Base-by-base conservation (phyloP, 371 early-diverging fungal species). In the Coemansia sp. region DNA sequence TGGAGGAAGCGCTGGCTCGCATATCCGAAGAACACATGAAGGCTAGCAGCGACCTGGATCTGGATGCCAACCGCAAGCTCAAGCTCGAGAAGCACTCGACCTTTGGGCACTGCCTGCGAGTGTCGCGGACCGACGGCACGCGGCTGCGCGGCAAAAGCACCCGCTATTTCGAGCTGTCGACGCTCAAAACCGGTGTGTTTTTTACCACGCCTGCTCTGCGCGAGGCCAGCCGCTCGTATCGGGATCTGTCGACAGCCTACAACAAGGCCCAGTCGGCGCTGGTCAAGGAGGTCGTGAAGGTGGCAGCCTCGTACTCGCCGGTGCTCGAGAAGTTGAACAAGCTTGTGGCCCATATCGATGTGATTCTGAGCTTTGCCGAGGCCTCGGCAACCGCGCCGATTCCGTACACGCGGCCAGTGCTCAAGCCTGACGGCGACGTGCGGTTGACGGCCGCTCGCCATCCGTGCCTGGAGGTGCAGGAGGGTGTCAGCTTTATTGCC, bases 401-500 rank as follows among this genome's bases (percentile, higher is more conserved):
- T 10, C 92, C 92, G 1, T 98, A 89, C 69, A 85, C 90, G 2
- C 86, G 93, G 7, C 98, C 98, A 1, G 82, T 65, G 4, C 70
- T 97, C 59, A 61, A 57, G 42, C 11, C 31, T 8, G 76, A 84
- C 64, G 90, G 90, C 12, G 77, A 84, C 54, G 78, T 94, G 6
- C 31, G 82, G 2, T 77, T 95, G 57, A 75, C 77, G 39, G 86
- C 81, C 3, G 85, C 92, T 1, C 84, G 98, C 39, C 98, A 98
- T 72, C 97, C 98, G 5, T 95, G 95, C 68, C 66, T 98, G n/a
- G 98, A 98, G 66, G 86, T 88, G 5, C 96, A 96, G 70, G 93
- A 93, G 40, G 90, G 88, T 57, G 91, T 95, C 30, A 81, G 86
- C 4, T 95, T 97, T 80, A 98, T 98, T 72, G 91, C 94, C 30